phyloP scores from a whole-genome alignment of 768 basidiomycete genomes.

The Hygrophoropsis aurantiaca region DNA sequence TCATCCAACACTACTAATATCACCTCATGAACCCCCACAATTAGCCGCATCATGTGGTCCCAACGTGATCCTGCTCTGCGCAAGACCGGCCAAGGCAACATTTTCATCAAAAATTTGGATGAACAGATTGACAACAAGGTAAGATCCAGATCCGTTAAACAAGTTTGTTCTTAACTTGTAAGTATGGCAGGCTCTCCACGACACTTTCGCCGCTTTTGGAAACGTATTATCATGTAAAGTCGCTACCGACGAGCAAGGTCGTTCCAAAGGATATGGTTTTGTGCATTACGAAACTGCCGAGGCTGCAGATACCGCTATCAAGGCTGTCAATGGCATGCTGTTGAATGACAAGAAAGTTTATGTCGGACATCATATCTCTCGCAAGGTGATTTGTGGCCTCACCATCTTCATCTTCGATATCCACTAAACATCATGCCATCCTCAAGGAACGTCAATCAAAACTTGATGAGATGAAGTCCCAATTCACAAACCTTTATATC shows the following conservation, averaged over 20 bases:
- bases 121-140: conserved; percentile 98
- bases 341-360: conserved; percentile 99
- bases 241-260: conserved; percentile 92
- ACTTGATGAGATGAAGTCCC: conserved; percentile 94
- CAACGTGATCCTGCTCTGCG: conserved; percentile 99
- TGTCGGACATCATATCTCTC: conserved; percentile 95
- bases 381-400: conserved; percentile 61
- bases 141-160: conserved; percentile 6
- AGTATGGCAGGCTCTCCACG: conserved; percentile 81
- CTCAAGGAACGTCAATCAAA: conserved; percentile 94
- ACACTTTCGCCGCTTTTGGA: conserved; percentile 98
- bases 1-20: neutral
- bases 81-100: conserved; percentile 99
- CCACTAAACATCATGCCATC: neutral
- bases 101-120: conserved; percentile 99
- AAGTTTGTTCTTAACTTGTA: neutral
- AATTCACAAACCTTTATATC: conserved; percentile 98
- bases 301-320: conserved; percentile 94
- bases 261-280: conserved; percentile 97
- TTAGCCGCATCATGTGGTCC: conserved; percentile 99
- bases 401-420: neutral
- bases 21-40: conserved; percentile 13
- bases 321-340: conserved; percentile 98
- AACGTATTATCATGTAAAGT: conserved; percentile 99
- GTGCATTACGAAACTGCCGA: conserved; percentile 99